Percentiles rank a stretch among this genome's conserved stretches.
phyloP scores from a whole-genome alignment of 2,329 filamentous ascomycete genomes.

The Monosporascus cannonballus region DNA sequence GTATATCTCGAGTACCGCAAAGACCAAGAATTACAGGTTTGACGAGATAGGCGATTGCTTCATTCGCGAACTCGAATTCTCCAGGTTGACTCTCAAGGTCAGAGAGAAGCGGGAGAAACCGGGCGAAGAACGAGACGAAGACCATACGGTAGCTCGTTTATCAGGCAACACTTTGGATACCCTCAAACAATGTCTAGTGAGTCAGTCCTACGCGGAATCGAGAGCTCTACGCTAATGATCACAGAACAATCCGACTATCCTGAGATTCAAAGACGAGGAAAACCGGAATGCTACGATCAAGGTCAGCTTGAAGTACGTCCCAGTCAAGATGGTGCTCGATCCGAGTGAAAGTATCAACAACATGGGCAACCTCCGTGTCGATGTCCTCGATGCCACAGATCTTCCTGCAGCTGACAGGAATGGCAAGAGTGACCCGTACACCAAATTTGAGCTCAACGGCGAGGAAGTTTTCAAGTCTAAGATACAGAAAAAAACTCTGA shows the following conservation, averaged over 20 bases:
- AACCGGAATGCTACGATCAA: conserved; percentile 74
- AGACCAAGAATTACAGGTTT: conserved; percentile 63
- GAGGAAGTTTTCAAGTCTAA: conserved; percentile 93
- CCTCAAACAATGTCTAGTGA: conserved; percentile 77
- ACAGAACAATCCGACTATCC: conserved; percentile 83
- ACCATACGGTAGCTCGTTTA: conserved; percentile 74
- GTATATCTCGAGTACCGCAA: conserved; percentile 74
- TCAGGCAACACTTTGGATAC: conserved; percentile 81
- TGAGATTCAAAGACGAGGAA: conserved; percentile 73
- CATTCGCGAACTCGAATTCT: conserved; percentile 95
- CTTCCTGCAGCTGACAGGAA: conserved; percentile 94
- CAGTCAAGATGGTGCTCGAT: conserved; percentile 88
- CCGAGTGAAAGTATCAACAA: conserved; percentile 98
- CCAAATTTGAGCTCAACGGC: conserved; percentile 86
- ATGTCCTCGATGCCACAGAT: conserved; percentile 78
- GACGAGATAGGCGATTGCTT: conserved; percentile 95
- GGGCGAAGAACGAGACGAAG: conserved; percentile 58
- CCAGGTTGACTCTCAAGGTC: conserved; percentile 80
- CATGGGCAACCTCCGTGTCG: conserved; percentile 91
- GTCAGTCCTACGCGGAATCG: conserved; percentile 22
- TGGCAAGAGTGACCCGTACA: conserved; percentile 94
- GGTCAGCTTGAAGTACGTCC: conserved; percentile 91
- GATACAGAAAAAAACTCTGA: conserved; percentile 91
- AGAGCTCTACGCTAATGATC: conserved; percentile 11
- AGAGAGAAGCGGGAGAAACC: conserved; percentile 73